A percentile compares a stretch with the other conserved stretches of the same genome.
Conservation (phyloP, 768 basidiomycete genomes). For the Auriscalpium vulgare region DNA sequence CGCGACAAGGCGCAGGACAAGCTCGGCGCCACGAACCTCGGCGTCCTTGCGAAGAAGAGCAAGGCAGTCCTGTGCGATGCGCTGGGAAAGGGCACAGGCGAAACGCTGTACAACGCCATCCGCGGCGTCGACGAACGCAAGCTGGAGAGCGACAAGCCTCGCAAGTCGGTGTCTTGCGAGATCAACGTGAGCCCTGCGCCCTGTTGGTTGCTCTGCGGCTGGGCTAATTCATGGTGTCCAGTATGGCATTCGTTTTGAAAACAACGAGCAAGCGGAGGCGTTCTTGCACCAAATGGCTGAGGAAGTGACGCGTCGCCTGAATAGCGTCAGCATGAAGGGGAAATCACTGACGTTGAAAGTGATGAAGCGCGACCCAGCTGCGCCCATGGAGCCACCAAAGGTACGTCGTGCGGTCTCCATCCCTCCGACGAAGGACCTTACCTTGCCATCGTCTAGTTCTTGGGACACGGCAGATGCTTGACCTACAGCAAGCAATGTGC, state of each 20-base stretch:
- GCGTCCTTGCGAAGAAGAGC: constrained; percentile 57
- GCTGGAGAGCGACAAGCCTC: constrained; percentile 74
- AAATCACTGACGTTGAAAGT: constrained; percentile 78
- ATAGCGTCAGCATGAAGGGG: constrained; percentile 61
- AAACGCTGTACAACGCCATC: constrained; percentile 76
- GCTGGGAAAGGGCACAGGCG: constrained; percentile 75
- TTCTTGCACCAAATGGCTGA: constrained; percentile 72
- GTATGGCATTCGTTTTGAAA: constrained; percentile 95
- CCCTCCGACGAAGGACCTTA: not conserved
- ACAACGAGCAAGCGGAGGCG: constrained; percentile 68
- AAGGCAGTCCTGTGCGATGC: constrained; percentile 59
- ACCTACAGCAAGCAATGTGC: constrained; percentile 68
- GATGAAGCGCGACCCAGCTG: constrained; percentile 78
- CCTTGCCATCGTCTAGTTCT: constrained; percentile 44
- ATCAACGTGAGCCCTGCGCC: constrained; percentile 67
- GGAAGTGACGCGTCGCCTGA: constrained; percentile 69
- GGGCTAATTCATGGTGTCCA: constrained; percentile 23
- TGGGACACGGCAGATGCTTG: constrained; percentile 86
- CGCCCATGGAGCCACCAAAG: constrained; percentile 88
- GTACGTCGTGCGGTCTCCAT: constrained; percentile 29
- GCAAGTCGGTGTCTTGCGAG: constrained; percentile 91
- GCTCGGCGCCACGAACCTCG: constrained; percentile 62
- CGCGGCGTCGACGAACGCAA: constrained; percentile 77
- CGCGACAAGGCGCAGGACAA: constrained; percentile 76
- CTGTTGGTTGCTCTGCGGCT: constrained; percentile 4